A percentile compares a stretch with the other conserved stretches of the same genome.
Conservation (phyloP, 495 filamentous ascomycete species). For the Hypoxylon cercidicola region DNA sequence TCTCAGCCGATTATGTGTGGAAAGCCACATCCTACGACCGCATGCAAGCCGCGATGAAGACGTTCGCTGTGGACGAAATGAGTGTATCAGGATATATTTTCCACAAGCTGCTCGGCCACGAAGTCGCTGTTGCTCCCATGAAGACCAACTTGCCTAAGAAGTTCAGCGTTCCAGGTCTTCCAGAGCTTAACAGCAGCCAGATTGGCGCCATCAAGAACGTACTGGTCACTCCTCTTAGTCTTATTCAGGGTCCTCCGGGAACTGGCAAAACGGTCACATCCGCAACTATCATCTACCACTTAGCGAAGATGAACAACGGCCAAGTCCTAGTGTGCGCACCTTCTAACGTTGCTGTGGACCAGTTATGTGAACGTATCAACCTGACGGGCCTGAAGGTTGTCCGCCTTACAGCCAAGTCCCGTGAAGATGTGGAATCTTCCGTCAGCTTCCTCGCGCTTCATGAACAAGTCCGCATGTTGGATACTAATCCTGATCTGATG, state of each 20-base stretch:
- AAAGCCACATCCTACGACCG: constrained; percentile 99
- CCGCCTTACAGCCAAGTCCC: constrained; percentile 97
- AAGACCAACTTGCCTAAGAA: constrained; percentile 97
- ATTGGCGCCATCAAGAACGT: constrained; percentile 98
- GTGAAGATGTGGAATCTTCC: constrained; percentile 97
- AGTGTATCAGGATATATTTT: constrained; percentile 99
- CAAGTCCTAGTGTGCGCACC: constrained; percentile 97
- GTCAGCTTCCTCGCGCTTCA: constrained; percentile 95
- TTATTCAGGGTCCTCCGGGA: constrained; percentile 97
- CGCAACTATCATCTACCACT: constrained; percentile 97
- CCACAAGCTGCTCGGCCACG: constrained; percentile 95
- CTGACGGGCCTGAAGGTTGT: constrained; percentile 94
- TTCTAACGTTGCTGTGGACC: constrained; percentile 98
- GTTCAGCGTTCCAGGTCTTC: constrained; percentile 94
- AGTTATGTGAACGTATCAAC: constrained; percentile 98
- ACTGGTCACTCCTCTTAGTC: constrained; percentile 87
- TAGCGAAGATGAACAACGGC: constrained; percentile 93
- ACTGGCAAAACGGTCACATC: constrained; percentile 99
- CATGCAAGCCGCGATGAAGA: constrained; percentile 99
- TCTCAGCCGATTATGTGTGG: constrained; percentile 99
- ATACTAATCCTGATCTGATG: constrained; percentile 90
- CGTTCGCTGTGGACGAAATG: constrained; percentile 97
- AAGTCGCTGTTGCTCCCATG: constrained; percentile 94
- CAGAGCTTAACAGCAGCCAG: constrained; percentile 95
- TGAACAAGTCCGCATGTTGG: constrained; percentile 96